Evolutionary conservation across 2,329 filamentous ascomycete genomes (phyloP), one percentile per base, ranked within the genome.

Genomic region (Hymenoscyphus repandus): DNA sequence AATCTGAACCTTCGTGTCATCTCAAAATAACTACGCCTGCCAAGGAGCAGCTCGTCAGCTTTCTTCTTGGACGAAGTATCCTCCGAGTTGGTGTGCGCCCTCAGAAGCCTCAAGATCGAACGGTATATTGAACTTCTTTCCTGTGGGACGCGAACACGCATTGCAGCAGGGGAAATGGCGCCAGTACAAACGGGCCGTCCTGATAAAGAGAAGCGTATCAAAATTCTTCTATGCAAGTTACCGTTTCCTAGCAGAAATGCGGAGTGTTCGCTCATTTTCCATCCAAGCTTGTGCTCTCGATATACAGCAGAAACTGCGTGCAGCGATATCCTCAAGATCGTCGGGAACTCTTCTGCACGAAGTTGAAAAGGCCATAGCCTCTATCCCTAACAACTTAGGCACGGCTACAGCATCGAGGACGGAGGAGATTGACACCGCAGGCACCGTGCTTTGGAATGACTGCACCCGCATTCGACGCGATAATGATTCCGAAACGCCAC

Each of bases 381-480:
- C 58, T 33, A 69, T 67, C 22, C 65, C 69, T 18, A 67, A 59
- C 18, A 65, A 61, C 9, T 56, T 69, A 1, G 60, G 58, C 11
- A 38, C 63, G 1, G 45, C 61, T 31, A 56, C 66, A 20, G 58
- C 62, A 4, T 57, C 66, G 3, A 71, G 66, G 47, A 69, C 72
- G 38, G 66, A 69, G 20, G 72, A 77, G 5, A 68, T 88, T 2
- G 83, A 87, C 53, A 65, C 58, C 5, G 58, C 72, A 6, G 86
- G 79, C 49, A 75, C 77, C 0, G 70, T 72, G 20, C 68, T 90
- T 6, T 90, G 85, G 86, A 90, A 90, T 56, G 63, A 77, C 5
- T 82, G 81, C 37, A 81, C 82, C 1, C 74, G 77, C 22, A 62
- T 81, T 5, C 70, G 66, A 34, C 67, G 71, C 6, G 63, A 72